These are phyloP conservation scores for Daedaleopsis sinensis DNA, from an alignment of 768 basidiomycete genomes.

Conservation along the genomic window DNA sequence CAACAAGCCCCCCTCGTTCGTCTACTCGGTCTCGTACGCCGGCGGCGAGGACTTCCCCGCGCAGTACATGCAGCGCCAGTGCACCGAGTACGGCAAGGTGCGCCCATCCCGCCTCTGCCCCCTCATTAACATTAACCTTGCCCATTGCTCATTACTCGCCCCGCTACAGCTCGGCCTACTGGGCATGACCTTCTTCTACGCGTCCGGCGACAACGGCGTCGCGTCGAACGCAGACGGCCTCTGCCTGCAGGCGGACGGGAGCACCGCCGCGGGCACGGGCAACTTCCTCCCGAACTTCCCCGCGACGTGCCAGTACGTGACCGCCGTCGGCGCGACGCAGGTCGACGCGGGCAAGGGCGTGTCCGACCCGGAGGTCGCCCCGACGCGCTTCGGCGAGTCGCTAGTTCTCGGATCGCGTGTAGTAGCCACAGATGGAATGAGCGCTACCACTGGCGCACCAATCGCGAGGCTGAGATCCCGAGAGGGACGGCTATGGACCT, in stretches of 20 bases:
- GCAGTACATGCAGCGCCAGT: conserved; percentile 42
- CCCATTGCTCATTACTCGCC: background rate
- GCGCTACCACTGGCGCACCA: too few relatives aligned
- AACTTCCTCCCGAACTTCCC: conserved; percentile 24
- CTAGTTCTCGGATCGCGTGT: too few relatives aligned
- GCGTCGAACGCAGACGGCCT: conserved; percentile 32
- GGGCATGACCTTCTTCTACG: conserved; percentile 44
- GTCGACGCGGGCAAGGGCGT: conserved; percentile 35
- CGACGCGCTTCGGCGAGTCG: conserved; percentile 40
- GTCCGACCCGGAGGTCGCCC: conserved; percentile 40
- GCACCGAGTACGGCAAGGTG: conserved; percentile 47
- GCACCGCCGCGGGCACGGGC: conserved; percentile 1
- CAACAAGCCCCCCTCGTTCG: conserved; percentile 31
- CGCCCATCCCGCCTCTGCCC: too few relatives aligned
- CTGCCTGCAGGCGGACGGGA: conserved; percentile 38
- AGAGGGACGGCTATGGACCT: too few relatives aligned
- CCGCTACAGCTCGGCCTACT: conserved; percentile 32
- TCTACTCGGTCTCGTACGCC: conserved; percentile 23
- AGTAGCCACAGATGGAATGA: too few relatives aligned
- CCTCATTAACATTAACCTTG: too few relatives aligned
- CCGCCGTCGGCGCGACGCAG: conserved; percentile 41
- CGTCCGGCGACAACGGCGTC: conserved; percentile 50
- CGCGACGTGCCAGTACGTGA: conserved; percentile 44
- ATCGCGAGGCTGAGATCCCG: too few relatives aligned
- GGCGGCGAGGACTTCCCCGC: conserved; percentile 39